Evolutionary conservation across 208 protist genomes (phyloP).

Genomic region (Leishmania amazonensis): DNA sequence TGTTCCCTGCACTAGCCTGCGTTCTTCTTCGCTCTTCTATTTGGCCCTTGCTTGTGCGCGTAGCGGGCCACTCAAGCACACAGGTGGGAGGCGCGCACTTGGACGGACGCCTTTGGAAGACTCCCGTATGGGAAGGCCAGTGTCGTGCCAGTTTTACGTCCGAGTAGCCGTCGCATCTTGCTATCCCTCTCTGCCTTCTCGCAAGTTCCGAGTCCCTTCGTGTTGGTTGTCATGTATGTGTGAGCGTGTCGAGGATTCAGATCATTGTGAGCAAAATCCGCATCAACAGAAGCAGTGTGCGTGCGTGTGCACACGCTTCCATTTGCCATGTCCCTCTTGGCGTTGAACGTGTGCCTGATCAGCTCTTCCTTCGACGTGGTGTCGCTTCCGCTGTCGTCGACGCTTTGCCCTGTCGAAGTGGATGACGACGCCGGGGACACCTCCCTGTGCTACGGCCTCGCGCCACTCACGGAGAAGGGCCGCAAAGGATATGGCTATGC

Average conservation of each 20-base stretch:
- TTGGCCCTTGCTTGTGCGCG: not conserved
- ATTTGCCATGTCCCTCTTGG: slow-evolving; percentile 52
- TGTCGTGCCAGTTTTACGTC: not conserved
- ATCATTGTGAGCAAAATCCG: not conserved
- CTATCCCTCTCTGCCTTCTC: not conserved
- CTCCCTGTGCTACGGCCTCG: slow-evolving; percentile 54
- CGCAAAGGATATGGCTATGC: slow-evolving; percentile 57
- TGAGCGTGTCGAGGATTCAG: not conserved
- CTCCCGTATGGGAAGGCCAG: not conserved
- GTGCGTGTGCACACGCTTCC: not conserved
- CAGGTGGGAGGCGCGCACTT: not conserved
- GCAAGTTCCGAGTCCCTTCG: not conserved
- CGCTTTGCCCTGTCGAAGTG: slow-evolving; percentile 51
- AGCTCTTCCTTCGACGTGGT: slow-evolving; percentile 66
- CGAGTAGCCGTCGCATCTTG: not conserved
- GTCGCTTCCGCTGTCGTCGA: slow-evolving; percentile 66
- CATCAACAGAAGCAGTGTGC: not conserved
- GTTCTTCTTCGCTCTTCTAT: not conserved
- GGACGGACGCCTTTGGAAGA: not conserved
- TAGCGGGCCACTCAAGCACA: not conserved
- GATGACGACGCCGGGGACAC: slow-evolving; percentile 38
- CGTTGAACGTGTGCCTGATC: slow-evolving; percentile 74
- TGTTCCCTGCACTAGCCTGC: not conserved
- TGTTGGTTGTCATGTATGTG: not conserved
- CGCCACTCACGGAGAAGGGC: slow-evolving; percentile 55